Base-by-base conservation (phyloP, 495 filamentous ascomycete genomes). In the Neurospora sp. region DNA sequence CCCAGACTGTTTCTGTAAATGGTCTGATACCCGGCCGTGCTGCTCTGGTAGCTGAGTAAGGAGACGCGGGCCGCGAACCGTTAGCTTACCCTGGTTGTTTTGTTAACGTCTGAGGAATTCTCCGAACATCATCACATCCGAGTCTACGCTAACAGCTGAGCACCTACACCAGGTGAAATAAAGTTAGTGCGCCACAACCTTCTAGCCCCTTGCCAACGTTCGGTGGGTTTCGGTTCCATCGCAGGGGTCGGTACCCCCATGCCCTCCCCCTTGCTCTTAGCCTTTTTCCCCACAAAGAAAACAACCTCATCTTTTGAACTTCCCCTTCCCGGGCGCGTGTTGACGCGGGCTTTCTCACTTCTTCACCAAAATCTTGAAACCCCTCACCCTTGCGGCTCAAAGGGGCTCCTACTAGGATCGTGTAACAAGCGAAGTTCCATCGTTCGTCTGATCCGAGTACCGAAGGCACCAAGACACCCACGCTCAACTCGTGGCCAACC, bases 341-440 rank as follows among this genome's bases (percentile, higher is more conserved):
- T 61, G 53, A 61, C 6, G 12, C 53, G 22, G 22, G 53, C 2
- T 16, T 8, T 61, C 10, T 16, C 12, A 3, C 12, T 31, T 31
- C 22, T 16, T 61, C 53, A 61, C 12, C 53, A 61, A 46, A 16
- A 31, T 31, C 5, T 16, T 61, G 22, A 61, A 61, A 59, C 48
- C 22, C 22, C 27, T 31, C 53, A 61, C 53, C 53, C 22, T 61
- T 79, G 78, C 78, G 79, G 78, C 78, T 81, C 79, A 61, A 61
- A 12, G 40, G 53, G 53, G 70, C 69, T 39, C 22, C 22, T 61
- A 61, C 20, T 31, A 31, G 31, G 16, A 44, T 74, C 16, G 14
- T 78, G 78, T 79, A 77, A 81, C 79, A 69, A 46, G 42, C 75
- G 70, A 70, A 74, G 79, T 81, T 76, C 77, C 79, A 81, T 71